A percentile compares a stretch with the other conserved stretches of the same genome.
Evolutionary conservation across 2,329 filamentous ascomycete species (phyloP).

Genomic region (Fulvia fulva): DNA sequence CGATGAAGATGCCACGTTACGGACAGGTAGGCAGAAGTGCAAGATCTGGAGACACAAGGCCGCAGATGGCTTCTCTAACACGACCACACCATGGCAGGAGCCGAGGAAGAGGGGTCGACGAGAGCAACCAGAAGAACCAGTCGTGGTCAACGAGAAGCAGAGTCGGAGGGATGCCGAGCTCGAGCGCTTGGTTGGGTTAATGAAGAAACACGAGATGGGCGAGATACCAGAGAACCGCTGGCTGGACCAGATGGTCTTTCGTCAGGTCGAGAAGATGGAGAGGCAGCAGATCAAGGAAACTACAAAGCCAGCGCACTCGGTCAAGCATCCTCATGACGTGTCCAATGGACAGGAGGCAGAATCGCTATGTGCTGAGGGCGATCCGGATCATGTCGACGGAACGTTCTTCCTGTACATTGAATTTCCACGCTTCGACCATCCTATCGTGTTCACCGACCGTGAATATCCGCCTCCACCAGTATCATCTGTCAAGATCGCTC

Average conservation of each 20-base stretch:
- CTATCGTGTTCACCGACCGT: conserved; percentile 89
- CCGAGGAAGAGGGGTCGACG: conserved; percentile 53
- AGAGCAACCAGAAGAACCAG: conserved; percentile 56
- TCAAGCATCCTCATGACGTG: conserved; percentile 4
- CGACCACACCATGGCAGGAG: conserved; percentile 68
- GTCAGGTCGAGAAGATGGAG: conserved; percentile 71
- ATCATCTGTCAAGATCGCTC: conserved; percentile 57
- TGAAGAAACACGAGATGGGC: conserved; percentile 98
- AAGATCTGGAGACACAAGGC: conserved; percentile 73
- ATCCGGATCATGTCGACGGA: conserved; percentile 50
- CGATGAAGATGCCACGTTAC: conserved; percentile 82
- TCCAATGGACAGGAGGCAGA: conserved; percentile 7
- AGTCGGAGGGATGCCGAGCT: conserved; percentile 60
- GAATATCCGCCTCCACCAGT: conserved; percentile 85
- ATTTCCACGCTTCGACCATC: conserved; percentile 90
- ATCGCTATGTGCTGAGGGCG: conserved; percentile 35
- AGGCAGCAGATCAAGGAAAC: conserved; percentile 39
- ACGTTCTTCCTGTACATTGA: conserved; percentile 85
- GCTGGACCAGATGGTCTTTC: conserved; percentile 92
- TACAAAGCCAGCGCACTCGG: conserved; percentile 13
- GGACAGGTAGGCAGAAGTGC: conserved; percentile 91
- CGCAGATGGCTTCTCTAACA: conserved; percentile 79
- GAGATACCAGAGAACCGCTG: conserved; percentile 91
- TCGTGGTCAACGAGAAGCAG: conserved; percentile 42
- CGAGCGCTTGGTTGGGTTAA: conserved; percentile 79